A percentile compares a stretch with the other conserved stretches of the same genome.
These are phyloP conservation scores for Citrus medica DNA, from an alignment of 345 rosid species.

Conservation along the genomic window DNA sequence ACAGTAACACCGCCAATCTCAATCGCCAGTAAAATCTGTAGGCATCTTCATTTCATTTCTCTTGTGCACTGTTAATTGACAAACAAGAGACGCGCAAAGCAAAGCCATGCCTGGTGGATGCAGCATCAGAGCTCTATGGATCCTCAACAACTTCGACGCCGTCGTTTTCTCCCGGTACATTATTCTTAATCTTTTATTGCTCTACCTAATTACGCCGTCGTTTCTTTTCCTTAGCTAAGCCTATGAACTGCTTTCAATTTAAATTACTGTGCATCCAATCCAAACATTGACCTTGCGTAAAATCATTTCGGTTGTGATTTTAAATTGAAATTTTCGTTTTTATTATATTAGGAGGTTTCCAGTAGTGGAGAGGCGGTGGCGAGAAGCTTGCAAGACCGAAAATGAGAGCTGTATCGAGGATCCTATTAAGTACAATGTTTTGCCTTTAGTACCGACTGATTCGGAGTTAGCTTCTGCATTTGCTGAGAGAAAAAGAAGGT, in stretches of 20 bases:
- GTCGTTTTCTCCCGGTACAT: conserved; percentile 81
- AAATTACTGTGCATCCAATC: neutral
- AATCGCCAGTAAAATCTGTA: too few relatives aligned
- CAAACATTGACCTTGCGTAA: neutral
- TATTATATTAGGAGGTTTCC: conserved; percentile 65
- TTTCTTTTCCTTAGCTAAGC: neutral
- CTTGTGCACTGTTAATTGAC: neutral
- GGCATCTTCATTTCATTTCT: neutral
- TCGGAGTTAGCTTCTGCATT: conserved; percentile 60
- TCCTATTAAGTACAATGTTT: conserved; percentile 23
- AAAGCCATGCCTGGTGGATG: conserved; percentile 62
- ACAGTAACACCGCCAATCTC: neutral
- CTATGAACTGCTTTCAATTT: neutral
- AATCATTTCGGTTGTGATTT: neutral
- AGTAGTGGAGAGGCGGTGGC: conserved; percentile 81
- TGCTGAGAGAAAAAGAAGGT: conserved; percentile 57
- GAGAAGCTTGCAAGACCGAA: conserved; percentile 49
- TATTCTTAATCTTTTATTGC: neutral
- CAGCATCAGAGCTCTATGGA: conserved; percentile 89
- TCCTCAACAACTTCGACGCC: conserved; percentile 65
- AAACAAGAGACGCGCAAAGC: neutral
- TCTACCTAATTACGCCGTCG: neutral
- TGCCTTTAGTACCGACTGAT: conserved; percentile 61
- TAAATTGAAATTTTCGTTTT: neutral
- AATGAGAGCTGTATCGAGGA: conserved; percentile 30